Percentiles rank a stretch among this genome's conserved stretches.
These are phyloP conservation scores for Poterioochromonas sp. DNA, from an alignment of 352 stramenopile genomes.

Conservation along the genomic window DNA sequence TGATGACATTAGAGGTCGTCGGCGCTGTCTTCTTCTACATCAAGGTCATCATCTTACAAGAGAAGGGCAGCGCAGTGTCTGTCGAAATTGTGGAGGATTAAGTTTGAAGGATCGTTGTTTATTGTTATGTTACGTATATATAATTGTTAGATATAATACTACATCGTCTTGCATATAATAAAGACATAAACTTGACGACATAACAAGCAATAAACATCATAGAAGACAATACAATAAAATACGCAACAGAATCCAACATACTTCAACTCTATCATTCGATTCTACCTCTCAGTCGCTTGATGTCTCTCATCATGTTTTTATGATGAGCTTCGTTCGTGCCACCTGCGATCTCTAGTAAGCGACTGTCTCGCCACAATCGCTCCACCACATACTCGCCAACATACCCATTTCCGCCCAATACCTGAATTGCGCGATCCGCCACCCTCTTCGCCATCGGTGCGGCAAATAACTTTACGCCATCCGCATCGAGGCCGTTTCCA, in stretches of 20 bases:
- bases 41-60: not conserved
- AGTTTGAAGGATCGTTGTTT: no score
- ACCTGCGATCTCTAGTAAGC: slow-evolving; percentile 97
- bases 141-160: no score
- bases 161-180: no score
- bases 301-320: slow-evolving; percentile 83
- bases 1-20: not conserved
- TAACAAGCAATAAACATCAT: not conserved
- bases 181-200: not conserved
- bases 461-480: slow-evolving; percentile 96
- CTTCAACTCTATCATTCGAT: not conserved
- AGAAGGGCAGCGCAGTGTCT: not conserved
- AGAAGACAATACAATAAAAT: not conserved
- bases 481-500: slow-evolving; percentile 91
- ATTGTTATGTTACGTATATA: no score
- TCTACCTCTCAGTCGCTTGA: not conserved
- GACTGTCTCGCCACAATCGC: slow-evolving; percentile 93
- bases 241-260: not conserved
- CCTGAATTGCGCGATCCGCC: slow-evolving; percentile 92
- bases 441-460: slow-evolving; percentile 94
- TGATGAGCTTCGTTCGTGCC: slow-evolving; percentile 97
- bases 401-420: slow-evolving; percentile 95
- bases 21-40: not conserved
- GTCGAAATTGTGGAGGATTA: no score
- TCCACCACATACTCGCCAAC: slow-evolving; percentile 96